A percentile compares a stretch with the other conserved stretches of the same genome.
phyloP scores from a whole-genome alignment of 176 grass and related monocot genomes.

The Oryza officinalis region DNA sequence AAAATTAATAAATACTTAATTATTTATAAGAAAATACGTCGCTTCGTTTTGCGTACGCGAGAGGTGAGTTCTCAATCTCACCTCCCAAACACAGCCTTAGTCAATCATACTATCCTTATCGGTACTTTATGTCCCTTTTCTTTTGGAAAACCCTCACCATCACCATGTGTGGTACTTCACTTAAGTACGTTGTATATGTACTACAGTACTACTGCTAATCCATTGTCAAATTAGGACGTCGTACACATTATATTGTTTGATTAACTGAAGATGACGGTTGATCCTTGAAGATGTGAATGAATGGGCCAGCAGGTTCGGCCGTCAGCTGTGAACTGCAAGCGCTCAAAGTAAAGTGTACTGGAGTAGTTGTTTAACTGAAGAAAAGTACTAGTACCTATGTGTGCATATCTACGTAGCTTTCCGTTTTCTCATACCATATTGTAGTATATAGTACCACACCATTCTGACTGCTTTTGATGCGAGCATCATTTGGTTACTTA shows the following conservation, averaged over 20 bases:
- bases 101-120: neutral
- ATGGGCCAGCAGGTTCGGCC: neutral
- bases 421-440: conserved; percentile 3
- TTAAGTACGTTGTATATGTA: neutral
- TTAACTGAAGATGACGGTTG: neutral
- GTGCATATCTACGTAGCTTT: neutral
- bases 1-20: too few species aligned
- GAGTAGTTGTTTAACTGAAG: neutral
- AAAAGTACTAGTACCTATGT: neutral
- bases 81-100: too few species aligned
- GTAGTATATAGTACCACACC: neutral
- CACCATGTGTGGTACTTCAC: neutral
- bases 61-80: too few species aligned
- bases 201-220: neutral
- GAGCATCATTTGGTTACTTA: neutral
- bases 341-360: neutral
- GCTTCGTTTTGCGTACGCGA: too few species aligned
- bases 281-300: neutral
- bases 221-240: neutral
- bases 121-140: neutral
- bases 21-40: too few species aligned
- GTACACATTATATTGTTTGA: neutral
- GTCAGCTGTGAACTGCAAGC: neutral
- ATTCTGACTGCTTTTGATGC: conserved; percentile 19
- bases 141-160: neutral